These are phyloP conservation scores for Cryptosporidium sp. DNA, from an alignment of 169 alveolate species.

Conservation along the genomic window DNA sequence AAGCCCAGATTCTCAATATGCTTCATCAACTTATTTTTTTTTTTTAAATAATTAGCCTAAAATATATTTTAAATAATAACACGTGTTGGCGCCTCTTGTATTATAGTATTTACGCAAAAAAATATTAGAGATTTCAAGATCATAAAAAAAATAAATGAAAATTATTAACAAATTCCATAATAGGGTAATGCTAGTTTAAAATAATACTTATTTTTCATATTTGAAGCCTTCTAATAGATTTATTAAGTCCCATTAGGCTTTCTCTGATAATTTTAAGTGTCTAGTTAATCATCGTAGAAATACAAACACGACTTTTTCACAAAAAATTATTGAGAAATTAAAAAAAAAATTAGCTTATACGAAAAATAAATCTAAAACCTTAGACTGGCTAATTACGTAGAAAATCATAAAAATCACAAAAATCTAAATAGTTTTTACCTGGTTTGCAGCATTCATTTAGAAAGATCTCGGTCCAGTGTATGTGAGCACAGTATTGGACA, in stretches of 20 bases:
- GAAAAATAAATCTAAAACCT: background rate
- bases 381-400: slow-evolving; percentile 6
- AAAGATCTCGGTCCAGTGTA: slow-evolving; percentile 73
- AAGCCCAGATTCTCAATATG: background rate
- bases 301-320: background rate
- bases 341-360: background rate
- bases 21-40: background rate
- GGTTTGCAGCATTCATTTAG: slow-evolving; percentile 71
- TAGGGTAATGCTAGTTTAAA: background rate
- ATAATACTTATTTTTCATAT: background rate
- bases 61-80: background rate
- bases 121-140: background rate
- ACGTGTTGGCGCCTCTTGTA: slow-evolving; percentile 8
- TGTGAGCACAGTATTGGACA: slow-evolving; percentile 74
- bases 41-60: background rate
- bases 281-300: no score
- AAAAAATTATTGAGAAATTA: background rate
- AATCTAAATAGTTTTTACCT: slow-evolving; percentile 67
- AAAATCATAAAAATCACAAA: slow-evolving; percentile 62
- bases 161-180: background rate
- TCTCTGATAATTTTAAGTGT: no score
- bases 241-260: background rate
- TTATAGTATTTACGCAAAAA: background rate
- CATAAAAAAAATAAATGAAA: background rate
- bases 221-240: no score